Conservation (phyloP, 139 green algal genomes). For the Medakamo hakoo region DNA sequence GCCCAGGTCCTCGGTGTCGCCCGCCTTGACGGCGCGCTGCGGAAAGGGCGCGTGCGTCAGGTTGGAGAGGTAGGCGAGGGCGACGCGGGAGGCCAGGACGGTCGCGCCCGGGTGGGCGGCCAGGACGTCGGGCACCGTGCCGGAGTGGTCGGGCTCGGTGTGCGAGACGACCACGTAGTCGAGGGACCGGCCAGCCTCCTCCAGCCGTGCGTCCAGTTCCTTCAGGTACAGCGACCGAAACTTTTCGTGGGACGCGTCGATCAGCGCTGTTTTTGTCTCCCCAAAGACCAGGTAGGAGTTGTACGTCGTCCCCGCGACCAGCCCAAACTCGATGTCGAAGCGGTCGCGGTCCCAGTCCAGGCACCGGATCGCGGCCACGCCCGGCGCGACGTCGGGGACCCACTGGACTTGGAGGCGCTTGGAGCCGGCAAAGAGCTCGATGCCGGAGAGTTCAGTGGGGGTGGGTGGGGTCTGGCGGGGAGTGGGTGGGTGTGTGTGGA, state of each 20-base stretch:
- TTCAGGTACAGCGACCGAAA: slow-evolving; percentile 75
- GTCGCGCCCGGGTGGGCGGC: slow-evolving; percentile 57
- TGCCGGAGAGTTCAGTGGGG: slow-evolving; percentile 15
- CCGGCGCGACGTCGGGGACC: slow-evolving; percentile 38
- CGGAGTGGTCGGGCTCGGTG: slow-evolving; percentile 86
- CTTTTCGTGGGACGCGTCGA: slow-evolving; percentile 92
- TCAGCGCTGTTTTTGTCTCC: slow-evolving; percentile 66
- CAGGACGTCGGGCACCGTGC: slow-evolving; percentile 72
- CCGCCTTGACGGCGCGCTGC: slow-evolving; percentile 58
- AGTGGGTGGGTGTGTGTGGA: neutral
- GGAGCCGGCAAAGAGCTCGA: slow-evolving; percentile 18
- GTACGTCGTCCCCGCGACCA: slow-evolving; percentile 83
- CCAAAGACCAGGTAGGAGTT: slow-evolving; percentile 92
- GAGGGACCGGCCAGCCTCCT: slow-evolving; percentile 22
- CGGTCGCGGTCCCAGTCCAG: slow-evolving; percentile 88
- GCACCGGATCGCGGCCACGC: slow-evolving; percentile 78
- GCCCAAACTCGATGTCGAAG: slow-evolving; percentile 93
- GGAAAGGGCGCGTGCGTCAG: slow-evolving; percentile 50
- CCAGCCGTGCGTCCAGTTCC: slow-evolving; percentile 34
- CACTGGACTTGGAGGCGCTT: slow-evolving; percentile 7
- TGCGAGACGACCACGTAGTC: slow-evolving; percentile 78
- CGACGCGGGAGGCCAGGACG: slow-evolving; percentile 72
- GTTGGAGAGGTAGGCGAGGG: slow-evolving; percentile 46
- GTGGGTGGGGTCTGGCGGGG: neutral
- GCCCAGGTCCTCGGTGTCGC: slow-evolving; percentile 75